A percentile compares a stretch with the other conserved stretches of the same genome.
Evolutionary conservation across 768 basidiomycete species (phyloP).

Genomic region (Psilocybe subaeruginosa): DNA sequence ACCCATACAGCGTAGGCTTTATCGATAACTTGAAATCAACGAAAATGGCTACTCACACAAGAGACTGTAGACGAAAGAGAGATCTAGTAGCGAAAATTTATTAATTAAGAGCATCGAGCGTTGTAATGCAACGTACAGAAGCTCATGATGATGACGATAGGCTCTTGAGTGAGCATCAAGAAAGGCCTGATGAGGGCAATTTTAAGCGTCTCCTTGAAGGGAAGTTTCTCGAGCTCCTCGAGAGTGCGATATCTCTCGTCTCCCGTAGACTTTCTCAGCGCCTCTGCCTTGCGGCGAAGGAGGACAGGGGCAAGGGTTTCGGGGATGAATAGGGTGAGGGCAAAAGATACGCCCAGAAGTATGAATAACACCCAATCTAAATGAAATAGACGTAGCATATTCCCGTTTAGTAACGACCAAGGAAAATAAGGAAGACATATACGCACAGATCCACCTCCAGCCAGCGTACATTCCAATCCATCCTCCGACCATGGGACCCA

Average conservation of each 20-base stretch:
- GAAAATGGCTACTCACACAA: slow-evolving; percentile 29
- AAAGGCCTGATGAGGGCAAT: slow-evolving; percentile 42
- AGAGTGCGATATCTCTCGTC: slow-evolving; percentile 36
- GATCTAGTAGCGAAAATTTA: slow-evolving; percentile 26
- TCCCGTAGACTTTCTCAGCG: slow-evolving; percentile 42
- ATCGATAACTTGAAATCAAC: too few species aligned
- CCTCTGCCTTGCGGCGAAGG: slow-evolving; percentile 43
- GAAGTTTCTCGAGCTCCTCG: slow-evolving; percentile 40
- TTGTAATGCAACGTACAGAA: slow-evolving; percentile 32
- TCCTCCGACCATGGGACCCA: slow-evolving; percentile 54
- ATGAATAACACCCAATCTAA: slow-evolving; percentile 49
- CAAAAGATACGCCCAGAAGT: slow-evolving; percentile 38
- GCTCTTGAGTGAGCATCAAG: slow-evolving; percentile 45
- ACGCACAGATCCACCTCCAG: slow-evolving; percentile 48
- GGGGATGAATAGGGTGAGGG: slow-evolving; percentile 45
- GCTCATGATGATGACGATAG: slow-evolving; percentile 45
- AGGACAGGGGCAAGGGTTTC: slow-evolving; percentile 54
- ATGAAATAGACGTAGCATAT: neutral
- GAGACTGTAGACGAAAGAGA: slow-evolving; percentile 46
- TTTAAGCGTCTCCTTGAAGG: slow-evolving; percentile 35
- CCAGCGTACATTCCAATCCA: slow-evolving; percentile 49
- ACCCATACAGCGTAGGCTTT: neutral
- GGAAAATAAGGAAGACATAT: neutral
- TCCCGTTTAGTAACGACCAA: neutral
- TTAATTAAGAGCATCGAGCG: neutral